phyloP scores from a whole-genome alignment of 1,284 basidiomycete genomes.

The Malassezia nana region DNA sequence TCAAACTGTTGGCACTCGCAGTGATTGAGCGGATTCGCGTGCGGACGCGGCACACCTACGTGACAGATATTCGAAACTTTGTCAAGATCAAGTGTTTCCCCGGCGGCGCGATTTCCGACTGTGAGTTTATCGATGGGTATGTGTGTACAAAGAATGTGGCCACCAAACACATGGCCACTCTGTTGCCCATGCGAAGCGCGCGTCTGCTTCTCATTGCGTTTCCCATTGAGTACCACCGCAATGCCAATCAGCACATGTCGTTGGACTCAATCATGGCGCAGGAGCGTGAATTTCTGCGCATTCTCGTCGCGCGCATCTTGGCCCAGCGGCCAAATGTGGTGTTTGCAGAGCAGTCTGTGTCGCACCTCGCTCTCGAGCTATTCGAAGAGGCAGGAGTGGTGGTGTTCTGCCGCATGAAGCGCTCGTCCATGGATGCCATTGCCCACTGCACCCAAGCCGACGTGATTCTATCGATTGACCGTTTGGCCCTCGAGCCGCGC shows the following conservation, averaged over 20 bases:
- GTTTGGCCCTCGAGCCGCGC: slow-evolving; percentile 76
- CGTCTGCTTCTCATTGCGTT: slow-evolving; percentile 93
- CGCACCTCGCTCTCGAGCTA: slow-evolving; percentile 80
- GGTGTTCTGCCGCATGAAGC: slow-evolving; percentile 81
- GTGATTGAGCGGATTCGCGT: slow-evolving; percentile 39
- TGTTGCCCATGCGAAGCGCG: slow-evolving; percentile 60
- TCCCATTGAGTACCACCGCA: slow-evolving; percentile 82
- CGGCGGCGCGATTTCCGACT: slow-evolving; percentile 79
- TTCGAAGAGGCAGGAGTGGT: slow-evolving; percentile 76
- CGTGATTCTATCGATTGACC: slow-evolving; percentile 88
- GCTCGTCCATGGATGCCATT: slow-evolving; percentile 74
- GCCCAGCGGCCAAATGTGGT: slow-evolving; percentile 85
- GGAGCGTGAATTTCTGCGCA: slow-evolving; percentile 85
- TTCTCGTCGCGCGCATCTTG: slow-evolving; percentile 76
- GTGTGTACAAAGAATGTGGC: slow-evolving; percentile 97
- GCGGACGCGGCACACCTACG: slow-evolving; percentile 57
- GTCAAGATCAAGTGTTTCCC: slow-evolving; percentile 99
- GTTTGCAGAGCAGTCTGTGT: slow-evolving; percentile 82
- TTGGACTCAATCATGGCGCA: slow-evolving; percentile 85
- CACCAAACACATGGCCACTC: slow-evolving; percentile 63
- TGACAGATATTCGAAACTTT: slow-evolving; percentile 82
- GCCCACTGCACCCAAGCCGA: slow-evolving; percentile 90
- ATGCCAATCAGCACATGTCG: slow-evolving; percentile 82
- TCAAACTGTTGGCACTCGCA: slow-evolving; percentile 33
- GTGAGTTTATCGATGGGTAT: slow-evolving; percentile 91